A percentile compares a stretch with the other conserved stretches of the same genome.
phyloP scores from a whole-genome alignment of 352 stramenopile genomes.

The Albugo candida region DNA sequence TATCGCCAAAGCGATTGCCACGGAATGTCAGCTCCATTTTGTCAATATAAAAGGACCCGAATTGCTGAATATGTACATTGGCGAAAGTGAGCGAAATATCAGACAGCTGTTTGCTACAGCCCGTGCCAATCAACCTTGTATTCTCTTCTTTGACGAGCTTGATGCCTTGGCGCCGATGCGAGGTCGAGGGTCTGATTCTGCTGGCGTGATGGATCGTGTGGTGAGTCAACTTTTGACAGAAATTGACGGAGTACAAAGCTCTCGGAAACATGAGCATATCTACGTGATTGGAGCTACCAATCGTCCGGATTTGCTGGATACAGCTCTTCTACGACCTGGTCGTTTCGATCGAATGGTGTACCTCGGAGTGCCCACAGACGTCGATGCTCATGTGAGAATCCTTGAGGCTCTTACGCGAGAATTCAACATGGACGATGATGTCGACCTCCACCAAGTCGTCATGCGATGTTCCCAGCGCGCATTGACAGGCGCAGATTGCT shows the following conservation, averaged over 20 bases:
- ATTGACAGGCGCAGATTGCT: constrained; percentile 74
- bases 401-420: constrained; percentile 68
- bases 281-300: constrained; percentile 96
- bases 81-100: constrained; percentile 93
- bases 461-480: constrained; percentile 29
- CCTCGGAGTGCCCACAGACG: constrained; percentile 60
- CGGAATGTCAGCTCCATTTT: constrained; percentile 91
- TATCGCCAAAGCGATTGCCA: constrained; percentile 89
- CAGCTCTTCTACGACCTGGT: constrained; percentile 83
- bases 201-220: constrained; percentile 91
- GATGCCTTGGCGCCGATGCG: constrained; percentile 80
- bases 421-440: constrained; percentile 35
- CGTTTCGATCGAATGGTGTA: constrained; percentile 75
- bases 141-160: constrained; percentile 90
- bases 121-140: constrained; percentile 57
- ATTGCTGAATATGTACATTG: constrained; percentile 96
- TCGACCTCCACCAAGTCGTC: constrained; percentile 41
- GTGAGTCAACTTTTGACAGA: constrained; percentile 92
- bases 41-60: constrained; percentile 91
- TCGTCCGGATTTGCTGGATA: constrained; percentile 91
- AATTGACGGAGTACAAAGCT: constrained; percentile 74
- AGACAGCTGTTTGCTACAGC: constrained; percentile 84
- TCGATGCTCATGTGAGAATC: constrained; percentile 55
- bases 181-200: constrained; percentile 70
- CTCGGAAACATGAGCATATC: constrained; percentile 47